These are phyloP conservation scores for Hypoxylon lienhwacheense DNA, from an alignment of 495 filamentous ascomycete species.

Conservation along the genomic window DNA sequence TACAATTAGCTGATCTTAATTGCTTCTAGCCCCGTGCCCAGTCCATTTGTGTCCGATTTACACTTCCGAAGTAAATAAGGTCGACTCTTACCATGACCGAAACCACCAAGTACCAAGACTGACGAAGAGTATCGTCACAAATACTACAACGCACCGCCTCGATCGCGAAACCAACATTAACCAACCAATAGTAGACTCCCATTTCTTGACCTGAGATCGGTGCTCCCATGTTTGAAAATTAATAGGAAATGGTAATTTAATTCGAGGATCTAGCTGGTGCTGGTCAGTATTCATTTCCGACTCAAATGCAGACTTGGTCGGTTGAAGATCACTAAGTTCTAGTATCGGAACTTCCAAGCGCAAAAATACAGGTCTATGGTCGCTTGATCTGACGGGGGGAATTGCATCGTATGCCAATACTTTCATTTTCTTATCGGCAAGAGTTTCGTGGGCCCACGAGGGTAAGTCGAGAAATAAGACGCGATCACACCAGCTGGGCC, in stretches of 20 bases:
- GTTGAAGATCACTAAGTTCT: constrained; percentile 32
- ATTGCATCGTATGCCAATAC: constrained; percentile 69
- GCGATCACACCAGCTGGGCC: constrained; percentile 93
- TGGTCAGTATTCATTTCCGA: constrained; percentile 5
- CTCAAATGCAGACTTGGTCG: constrained; percentile 20
- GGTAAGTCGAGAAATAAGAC: constrained; percentile 76
- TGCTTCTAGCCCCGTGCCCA: constrained; percentile 2
- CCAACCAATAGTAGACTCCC: constrained; percentile 51
- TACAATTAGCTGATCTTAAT: background rate
- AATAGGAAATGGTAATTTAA: constrained; percentile 44
- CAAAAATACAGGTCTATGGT: constrained; percentile 82
- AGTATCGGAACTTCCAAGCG: constrained; percentile 61
- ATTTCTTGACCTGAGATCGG: constrained; percentile 42
- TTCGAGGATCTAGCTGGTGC: constrained; percentile 38
- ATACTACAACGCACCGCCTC: constrained; percentile 41
- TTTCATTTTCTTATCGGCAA: constrained; percentile 43
- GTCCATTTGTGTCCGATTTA: background rate
- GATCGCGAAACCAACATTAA: constrained; percentile 51
- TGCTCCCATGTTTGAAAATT: constrained; percentile 51
- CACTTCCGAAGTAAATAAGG: no score
- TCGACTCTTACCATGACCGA: constrained; percentile 29
- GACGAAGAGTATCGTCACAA: constrained; percentile 42
- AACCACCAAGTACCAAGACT: constrained; percentile 48
- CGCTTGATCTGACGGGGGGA: constrained; percentile 73
- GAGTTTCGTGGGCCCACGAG: constrained; percentile 40